Evolutionary conservation across 2,329 filamentous ascomycete genomes (phyloP), one percentile per base, ranked within the genome.

Genomic region (Colletotrichum sp.): DNA sequence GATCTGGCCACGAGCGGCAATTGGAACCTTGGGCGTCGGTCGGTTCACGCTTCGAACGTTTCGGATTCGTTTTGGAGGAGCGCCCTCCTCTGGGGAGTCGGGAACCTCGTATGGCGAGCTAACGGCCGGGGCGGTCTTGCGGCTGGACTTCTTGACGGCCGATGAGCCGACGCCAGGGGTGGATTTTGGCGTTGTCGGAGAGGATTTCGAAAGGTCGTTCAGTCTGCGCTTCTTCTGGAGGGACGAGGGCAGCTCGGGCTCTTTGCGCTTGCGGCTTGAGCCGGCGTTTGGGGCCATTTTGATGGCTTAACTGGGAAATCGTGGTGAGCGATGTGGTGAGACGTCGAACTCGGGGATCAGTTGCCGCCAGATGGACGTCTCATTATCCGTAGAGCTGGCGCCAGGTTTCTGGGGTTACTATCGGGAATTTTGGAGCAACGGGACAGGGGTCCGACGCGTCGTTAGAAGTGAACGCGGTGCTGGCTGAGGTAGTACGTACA

Each of bases 181-280:
- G 39, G 60, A 44, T 30, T 81, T 80, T 49, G 84, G 77, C 4
- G 82, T 80, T 26, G 79, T 82, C 3, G 83, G 81, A 5, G 82
- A 81, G 18, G 82, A 81, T 6, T 81, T 78, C 8, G 80, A 79
- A 64, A 79, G 75, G 39, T 80, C 80, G 52, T 84, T 82, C n/a
- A 85, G 70, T 75, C 79, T 82, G 62, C 80, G 75, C 44, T 52
- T 77, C 67, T 75, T 77, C 34, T 71, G 69, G n/a, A 66, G 72
- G 21, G 64, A 70, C 63, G 60, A 75, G n/a, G 69, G 73, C n/a
- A 68, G 18, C 55, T 26, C 44, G 18, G 55, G 69, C n/a, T 75
- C 73, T 59, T 34, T 60, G 59, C 74, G 74, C 44, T 76, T 76
- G n/a, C 52, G 73, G 32, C 69, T 73, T 32, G 70, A 30, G 65